Evolutionary conservation across 305 asterid genomes (phyloP).

Genomic region (Solanum hybrid): DNA sequence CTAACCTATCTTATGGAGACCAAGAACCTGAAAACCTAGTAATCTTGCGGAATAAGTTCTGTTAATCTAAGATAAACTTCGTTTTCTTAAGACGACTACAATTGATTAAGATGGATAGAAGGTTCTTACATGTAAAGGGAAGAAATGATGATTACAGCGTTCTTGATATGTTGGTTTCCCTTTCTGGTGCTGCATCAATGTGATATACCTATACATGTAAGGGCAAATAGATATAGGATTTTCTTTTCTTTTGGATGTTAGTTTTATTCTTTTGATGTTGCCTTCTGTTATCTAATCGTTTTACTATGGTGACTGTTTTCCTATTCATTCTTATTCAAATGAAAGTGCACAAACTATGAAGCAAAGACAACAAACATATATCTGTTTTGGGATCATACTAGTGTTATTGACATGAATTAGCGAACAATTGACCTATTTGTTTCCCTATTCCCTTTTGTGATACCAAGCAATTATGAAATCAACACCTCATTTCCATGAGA

Average conservation of each 20-base stretch:
- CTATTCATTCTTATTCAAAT: not conserved
- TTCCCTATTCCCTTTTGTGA: not conserved
- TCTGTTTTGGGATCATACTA: not conserved
- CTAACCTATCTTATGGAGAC: not conserved
- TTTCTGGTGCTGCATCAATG: not conserved
- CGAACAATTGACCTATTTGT: not conserved
- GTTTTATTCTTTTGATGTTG: not conserved
- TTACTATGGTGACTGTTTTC: not conserved
- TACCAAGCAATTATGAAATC: not conserved
- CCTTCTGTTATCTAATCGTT: not conserved
- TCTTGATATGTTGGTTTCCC: not conserved
- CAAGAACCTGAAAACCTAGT: not conserved
- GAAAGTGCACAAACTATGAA: not conserved
- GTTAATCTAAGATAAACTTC: not conserved
- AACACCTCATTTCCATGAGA: not conserved
- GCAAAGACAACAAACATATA: not conserved
- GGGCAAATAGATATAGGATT: not conserved
- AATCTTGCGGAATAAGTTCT: not conserved
- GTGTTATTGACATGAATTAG: not conserved
- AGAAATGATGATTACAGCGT: not conserved
- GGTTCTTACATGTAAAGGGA: not conserved
- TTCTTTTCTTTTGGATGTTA: not conserved
- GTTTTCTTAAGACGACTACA: not conserved
- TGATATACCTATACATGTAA: not conserved
- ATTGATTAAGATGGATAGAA: not conserved